A percentile compares a stretch with the other conserved stretches of the same genome.
Conservation (phyloP, 257 asterid genomes). For the Nicotiana obtusifolia region DNA sequence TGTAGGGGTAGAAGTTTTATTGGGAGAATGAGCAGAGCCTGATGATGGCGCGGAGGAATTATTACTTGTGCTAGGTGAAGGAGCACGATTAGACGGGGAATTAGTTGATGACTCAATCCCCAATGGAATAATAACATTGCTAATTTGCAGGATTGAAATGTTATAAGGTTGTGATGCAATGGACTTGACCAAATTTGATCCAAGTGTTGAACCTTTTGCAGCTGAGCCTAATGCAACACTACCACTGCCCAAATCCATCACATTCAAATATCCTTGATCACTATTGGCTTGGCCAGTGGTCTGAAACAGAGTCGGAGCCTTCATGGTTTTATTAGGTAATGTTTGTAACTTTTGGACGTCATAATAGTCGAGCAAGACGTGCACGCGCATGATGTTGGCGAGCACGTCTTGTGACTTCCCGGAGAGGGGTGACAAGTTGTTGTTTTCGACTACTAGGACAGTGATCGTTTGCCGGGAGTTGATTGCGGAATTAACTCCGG, state of each 20-base stretch:
- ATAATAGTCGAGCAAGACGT: constrained; percentile 53
- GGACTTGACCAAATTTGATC: constrained; percentile 35
- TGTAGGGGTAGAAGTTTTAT: neutral
- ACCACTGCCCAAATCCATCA: constrained; percentile 13
- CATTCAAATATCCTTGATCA: constrained; percentile 43
- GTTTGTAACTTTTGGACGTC: constrained; percentile 35
- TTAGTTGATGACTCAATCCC: constrained; percentile 27
- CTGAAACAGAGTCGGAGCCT: constrained; percentile 47
- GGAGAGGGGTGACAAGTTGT: constrained; percentile 28
- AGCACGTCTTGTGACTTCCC: constrained; percentile 18
- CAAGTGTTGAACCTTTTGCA: constrained; percentile 24
- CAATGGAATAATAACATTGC: constrained; percentile 40
- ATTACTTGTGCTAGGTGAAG: constrained; percentile 4
- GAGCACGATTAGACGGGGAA: constrained; percentile 16
- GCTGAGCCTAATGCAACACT: constrained; percentile 39
- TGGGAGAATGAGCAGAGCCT: neutral
- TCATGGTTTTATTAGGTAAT: constrained; percentile 15
- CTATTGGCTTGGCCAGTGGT: constrained; percentile 42
- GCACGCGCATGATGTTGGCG: constrained; percentile 36
- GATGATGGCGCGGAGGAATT: constrained; percentile 2
- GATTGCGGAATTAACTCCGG: constrained; percentile 32
- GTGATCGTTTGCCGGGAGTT: constrained; percentile 49
- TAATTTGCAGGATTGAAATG: constrained; percentile 46
- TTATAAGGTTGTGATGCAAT: constrained; percentile 39
- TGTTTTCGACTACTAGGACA: constrained; percentile 40